Evolutionary conservation across 169 alveolate species (phyloP), one percentile per base, ranked within the genome.

Genomic region (Plasmodium relictum): DNA sequence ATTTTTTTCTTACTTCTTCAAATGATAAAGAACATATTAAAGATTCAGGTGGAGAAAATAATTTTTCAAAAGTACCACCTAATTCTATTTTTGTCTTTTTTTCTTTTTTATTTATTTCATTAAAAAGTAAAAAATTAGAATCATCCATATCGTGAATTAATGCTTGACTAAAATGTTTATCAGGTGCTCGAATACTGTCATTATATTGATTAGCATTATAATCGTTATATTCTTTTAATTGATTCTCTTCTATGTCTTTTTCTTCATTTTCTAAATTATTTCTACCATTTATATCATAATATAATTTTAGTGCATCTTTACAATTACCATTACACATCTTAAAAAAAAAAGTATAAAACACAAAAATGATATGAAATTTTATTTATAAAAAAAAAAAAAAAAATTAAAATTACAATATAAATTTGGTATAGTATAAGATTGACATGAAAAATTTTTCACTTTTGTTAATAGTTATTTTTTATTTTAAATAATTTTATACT

Each of bases 121-220:
- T 52, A 66, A 39, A 52, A 22, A 24, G 72, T 2, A 66, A 9
- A 31, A 80, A 80, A 24, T 80, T 80, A 0, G 80, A 26, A 12
- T 65, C 42, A 80, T 80, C 90, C 90, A 80, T 80, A 59, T 80
- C 90, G n/a, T 80, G 50, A 52, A 80, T 80, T 66, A 80, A 52
- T 14, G 83, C 83, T 68, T 80, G 90, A 41, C 71, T 66, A 44
- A 80, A 80, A 66, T 80, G 90, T 26, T 80, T 80, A 42, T 80
- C 90, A 3, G 90, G 83, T 6, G 31, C 90, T 50, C 90, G 65
- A 31, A 80, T 56, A 70, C 45, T 50, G 16, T 78, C 89, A 6
- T 52, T 69, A 62, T 39, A 48, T 42, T 66, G 52, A 7, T 48
- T 68, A 10, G 45, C 31, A 5, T 20, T 24, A 16, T 54, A 41